A percentile compares a stretch with the other conserved stretches of the same genome.
These are phyloP conservation scores for Pascua sp. DNA, from an alignment of 1,284 basidiomycete genomes.

Conservation along the genomic window DNA sequence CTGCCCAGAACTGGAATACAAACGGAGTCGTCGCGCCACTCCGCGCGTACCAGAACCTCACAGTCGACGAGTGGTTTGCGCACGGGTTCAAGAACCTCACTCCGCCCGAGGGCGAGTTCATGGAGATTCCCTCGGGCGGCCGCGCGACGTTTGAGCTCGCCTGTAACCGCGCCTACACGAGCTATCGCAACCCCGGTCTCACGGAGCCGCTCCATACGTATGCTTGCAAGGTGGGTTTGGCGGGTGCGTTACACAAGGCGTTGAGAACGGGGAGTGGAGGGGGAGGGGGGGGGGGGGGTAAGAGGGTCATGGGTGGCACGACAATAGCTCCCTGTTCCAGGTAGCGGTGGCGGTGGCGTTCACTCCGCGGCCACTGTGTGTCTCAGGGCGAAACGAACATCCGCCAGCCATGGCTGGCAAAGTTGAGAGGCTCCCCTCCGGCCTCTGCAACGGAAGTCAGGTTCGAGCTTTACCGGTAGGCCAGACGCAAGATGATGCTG, in stretches of 20 bases:
- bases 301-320: no score
- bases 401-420: no score
- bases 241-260: background rate
- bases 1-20: background rate
- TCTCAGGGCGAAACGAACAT: no score
- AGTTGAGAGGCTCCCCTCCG: no score
- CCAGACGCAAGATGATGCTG: no score
- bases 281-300: background rate
- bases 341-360: background rate
- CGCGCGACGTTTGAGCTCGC: slow-evolving; percentile 6
- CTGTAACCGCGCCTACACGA: slow-evolving; percentile 12
- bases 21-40: slow-evolving; percentile 3
- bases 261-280: no score
- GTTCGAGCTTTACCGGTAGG: no score
- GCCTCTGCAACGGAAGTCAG: no score
- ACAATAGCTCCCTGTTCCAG: background rate
- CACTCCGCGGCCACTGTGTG: no score
- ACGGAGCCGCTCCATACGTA: background rate
- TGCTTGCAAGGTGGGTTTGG: slow-evolving; percentile 3
- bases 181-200: background rate
- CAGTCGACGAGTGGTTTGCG: slow-evolving; percentile 9
- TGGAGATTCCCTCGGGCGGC: slow-evolving; percentile 8
- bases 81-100: background rate
- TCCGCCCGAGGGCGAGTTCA: slow-evolving; percentile 1
- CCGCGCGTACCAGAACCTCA: slow-evolving; percentile 3